Evolutionary conservation across 2,329 filamentous ascomycete genomes (phyloP).

Genomic region (Cercospora brassicicola): DNA sequence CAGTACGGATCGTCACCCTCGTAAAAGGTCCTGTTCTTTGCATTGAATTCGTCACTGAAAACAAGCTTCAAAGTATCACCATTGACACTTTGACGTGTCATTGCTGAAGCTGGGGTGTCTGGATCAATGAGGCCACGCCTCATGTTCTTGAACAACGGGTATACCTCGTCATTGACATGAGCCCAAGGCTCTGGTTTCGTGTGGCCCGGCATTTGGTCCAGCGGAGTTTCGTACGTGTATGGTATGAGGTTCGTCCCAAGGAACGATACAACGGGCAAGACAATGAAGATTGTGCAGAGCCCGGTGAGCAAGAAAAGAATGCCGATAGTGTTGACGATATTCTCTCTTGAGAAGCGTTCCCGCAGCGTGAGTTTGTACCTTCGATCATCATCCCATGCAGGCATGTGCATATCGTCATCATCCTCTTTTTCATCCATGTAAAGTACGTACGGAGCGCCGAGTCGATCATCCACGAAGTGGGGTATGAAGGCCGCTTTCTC

Average conservation of each 20-base stretch:
- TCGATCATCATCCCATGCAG: conserved; percentile 52
- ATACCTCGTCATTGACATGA: conserved; percentile 50
- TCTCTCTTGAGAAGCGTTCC: conserved; percentile 49
- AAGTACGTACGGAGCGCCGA: conserved; percentile 51
- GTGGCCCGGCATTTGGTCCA: conserved; percentile 42
- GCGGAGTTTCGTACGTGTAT: conserved; percentile 43
- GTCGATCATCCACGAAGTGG: conserved; percentile 50
- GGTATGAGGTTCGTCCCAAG: conserved; percentile 44
- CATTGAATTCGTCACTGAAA: conserved; percentile 60
- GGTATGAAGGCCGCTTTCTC: conserved; percentile 38
- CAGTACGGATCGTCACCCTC: conserved; percentile 59
- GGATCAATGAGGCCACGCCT: conserved; percentile 53
- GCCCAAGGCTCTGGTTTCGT: conserved; percentile 44
- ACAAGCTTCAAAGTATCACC: conserved; percentile 52
- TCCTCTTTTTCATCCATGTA: conserved; percentile 54
- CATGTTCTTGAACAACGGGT: conserved; percentile 52
- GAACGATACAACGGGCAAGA: conserved; percentile 53
- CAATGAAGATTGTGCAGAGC: conserved; percentile 52
- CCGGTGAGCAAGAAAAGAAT: conserved; percentile 50
- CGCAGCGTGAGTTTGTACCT: conserved; percentile 45
- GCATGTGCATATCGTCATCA: conserved; percentile 58
- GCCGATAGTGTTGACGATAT: conserved; percentile 47
- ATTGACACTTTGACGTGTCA: conserved; percentile 48
- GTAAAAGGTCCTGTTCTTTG: conserved; percentile 55
- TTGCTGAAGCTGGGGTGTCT: conserved; percentile 51